Conservation (phyloP, 2,329 filamentous ascomycete genomes). For the Fusarium pseudograminearum region DNA sequence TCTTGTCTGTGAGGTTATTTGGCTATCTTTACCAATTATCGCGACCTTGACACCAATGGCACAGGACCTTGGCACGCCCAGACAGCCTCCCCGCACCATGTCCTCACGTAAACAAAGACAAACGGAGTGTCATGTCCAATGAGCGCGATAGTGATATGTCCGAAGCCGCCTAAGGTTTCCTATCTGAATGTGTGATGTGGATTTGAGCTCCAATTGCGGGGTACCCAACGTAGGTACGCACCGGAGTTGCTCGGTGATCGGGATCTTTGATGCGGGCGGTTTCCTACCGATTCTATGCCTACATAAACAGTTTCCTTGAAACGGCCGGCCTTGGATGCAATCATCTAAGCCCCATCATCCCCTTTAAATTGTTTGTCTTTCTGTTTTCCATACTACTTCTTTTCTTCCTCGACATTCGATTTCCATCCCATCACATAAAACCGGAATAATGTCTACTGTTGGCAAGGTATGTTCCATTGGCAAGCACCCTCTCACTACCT, state of each 20-base stretch:
- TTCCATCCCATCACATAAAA: slow-evolving; percentile 17
- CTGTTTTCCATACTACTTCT: slow-evolving; percentile 26
- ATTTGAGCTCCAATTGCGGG: slow-evolving; percentile 48
- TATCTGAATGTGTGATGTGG: slow-evolving; percentile 45
- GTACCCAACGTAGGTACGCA: slow-evolving; percentile 31
- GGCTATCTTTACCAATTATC: slow-evolving; percentile 27
- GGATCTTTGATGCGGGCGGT: slow-evolving; percentile 43
- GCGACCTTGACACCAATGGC: slow-evolving; percentile 42
- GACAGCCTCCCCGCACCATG: slow-evolving; percentile 30
- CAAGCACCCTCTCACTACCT: slow-evolving; percentile 15
- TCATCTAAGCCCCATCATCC: slow-evolving; percentile 28
- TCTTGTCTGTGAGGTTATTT: slow-evolving; percentile 23
- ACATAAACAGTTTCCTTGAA: slow-evolving; percentile 42
- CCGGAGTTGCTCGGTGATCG: slow-evolving; percentile 50
- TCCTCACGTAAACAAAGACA: slow-evolving; percentile 28
- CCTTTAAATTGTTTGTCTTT: slow-evolving; percentile 26
- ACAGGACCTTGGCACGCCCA: slow-evolving; percentile 38
- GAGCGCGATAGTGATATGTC: slow-evolving; percentile 15
- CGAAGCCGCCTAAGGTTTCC: slow-evolving; percentile 41
- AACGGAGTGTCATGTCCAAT: slow-evolving; percentile 33
- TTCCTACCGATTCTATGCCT: slow-evolving; percentile 38
- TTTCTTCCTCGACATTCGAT: slow-evolving; percentile 31
- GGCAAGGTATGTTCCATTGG: slow-evolving; percentile 60
- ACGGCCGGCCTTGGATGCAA: slow-evolving; percentile 9
- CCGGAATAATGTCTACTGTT: slow-evolving; percentile 60